Conservation (phyloP, 2,329 filamentous ascomycete genomes). For the Polychaeton citri region DNA sequence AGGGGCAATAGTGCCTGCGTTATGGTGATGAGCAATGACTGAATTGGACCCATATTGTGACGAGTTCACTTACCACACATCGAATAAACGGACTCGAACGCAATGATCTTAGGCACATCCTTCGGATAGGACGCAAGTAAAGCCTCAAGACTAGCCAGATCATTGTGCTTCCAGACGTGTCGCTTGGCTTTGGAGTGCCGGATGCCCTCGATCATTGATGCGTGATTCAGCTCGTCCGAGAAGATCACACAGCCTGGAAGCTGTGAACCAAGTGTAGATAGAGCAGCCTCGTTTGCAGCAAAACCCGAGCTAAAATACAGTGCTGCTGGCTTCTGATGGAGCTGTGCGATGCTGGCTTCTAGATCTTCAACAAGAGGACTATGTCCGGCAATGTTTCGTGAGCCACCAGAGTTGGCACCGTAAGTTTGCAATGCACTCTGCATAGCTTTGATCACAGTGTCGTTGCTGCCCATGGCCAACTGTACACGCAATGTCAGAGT, state of each 20-base stretch:
- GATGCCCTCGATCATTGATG: slow-evolving; percentile 96
- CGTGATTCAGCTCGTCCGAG: slow-evolving; percentile 86
- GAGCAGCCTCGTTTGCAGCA: slow-evolving; percentile 86
- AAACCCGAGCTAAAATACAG: slow-evolving; percentile 92
- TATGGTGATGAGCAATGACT: background rate
- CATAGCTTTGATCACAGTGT: slow-evolving; percentile 74
- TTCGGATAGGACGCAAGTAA: slow-evolving; percentile 75
- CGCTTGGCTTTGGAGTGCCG: slow-evolving; percentile 89
- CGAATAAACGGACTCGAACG: slow-evolving; percentile 92
- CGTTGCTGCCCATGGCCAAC: slow-evolving; percentile 93
- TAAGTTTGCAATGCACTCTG: slow-evolving; percentile 84
- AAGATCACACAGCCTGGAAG: slow-evolving; percentile 86
- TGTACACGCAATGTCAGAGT: too few species aligned
- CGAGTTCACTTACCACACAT: slow-evolving; percentile 65
- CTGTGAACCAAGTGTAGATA: slow-evolving; percentile 84
- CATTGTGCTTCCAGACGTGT: slow-evolving; percentile 94
- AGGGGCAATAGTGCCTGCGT: slow-evolving; percentile 61
- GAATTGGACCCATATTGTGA: too few species aligned
- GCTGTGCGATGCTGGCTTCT: slow-evolving; percentile 64
- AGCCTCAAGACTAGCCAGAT: slow-evolving; percentile 71
- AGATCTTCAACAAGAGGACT: slow-evolving; percentile 79
- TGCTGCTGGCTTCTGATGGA: slow-evolving; percentile 79
- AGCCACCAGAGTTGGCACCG: slow-evolving; percentile 81
- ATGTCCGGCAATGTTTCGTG: slow-evolving; percentile 92
- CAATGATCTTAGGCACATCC: slow-evolving; percentile 83